These are phyloP conservation scores for Dionaea muscipula DNA, from an alignment of 179 eudicot species.

Conservation along the genomic window DNA sequence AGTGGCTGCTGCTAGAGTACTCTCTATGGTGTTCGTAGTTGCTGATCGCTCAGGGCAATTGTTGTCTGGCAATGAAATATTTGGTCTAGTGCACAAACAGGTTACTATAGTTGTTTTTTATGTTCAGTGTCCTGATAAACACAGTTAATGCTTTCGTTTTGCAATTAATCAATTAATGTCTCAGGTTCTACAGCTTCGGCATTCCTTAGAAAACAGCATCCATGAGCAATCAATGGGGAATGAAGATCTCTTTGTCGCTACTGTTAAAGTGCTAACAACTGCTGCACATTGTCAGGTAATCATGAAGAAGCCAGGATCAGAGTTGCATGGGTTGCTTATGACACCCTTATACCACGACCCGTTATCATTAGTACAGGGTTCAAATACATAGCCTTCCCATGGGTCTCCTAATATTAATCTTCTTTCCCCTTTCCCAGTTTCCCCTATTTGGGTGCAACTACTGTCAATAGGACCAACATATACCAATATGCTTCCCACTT, in stretches of 20 bases:
- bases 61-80: conserved; percentile 38
- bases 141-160: background rate
- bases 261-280: conserved; percentile 50
- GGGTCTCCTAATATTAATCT: too few species aligned
- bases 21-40: conserved; percentile 40
- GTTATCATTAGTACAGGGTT: too few species aligned
- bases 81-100: conserved; percentile 70
- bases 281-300: conserved; percentile 75
- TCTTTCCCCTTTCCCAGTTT: too few species aligned
- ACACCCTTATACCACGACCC: too few species aligned
- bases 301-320: background rate
- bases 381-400: too few species aligned
- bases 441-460: too few species aligned
- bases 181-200: conserved; percentile 51
- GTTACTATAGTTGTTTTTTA: conserved; percentile 16
- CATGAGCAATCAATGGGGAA: conserved; percentile 38
- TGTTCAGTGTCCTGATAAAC: background rate
- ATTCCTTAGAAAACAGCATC: conserved; percentile 38
- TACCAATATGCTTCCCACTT: too few species aligned
- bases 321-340: background rate
- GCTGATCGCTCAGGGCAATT: conserved; percentile 42
- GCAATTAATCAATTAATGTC: conserved; percentile 7
- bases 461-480: too few species aligned
- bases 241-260: conserved; percentile 61
- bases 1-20: conserved; percentile 55